Evolutionary conservation across 306 rosid species (phyloP), one percentile per base, ranked within the genome.

Genomic region (Vigna unguiculata): DNA sequence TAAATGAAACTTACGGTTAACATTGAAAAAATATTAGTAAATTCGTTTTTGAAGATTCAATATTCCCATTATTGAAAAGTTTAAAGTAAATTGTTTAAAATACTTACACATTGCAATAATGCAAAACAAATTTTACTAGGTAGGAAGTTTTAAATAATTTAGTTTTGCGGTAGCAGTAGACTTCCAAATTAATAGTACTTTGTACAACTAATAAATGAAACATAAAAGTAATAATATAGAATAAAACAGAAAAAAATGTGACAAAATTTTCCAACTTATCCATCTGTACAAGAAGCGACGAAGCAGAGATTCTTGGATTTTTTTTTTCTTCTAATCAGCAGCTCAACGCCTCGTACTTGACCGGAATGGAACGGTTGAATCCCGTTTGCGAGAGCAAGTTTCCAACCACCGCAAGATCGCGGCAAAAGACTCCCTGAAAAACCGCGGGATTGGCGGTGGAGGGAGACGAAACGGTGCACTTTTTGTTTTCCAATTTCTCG

Each of bases 371-470:
- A 72, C 96, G 90, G 81, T 89, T 92, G 62, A 92, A 81, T 43
- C 96, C 93, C 51, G 24, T 90, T 62, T 89, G 97, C 1, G 97
- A 86, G 15, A 95, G 89, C 83, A 95, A 51, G 75, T 80, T 90
- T 67, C 98, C 97, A 47, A 95, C 98, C 30, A 80, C 90, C 0
- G 97, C 77, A 16, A 92, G 76, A 63, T 95, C 99, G 15, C 97
- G 84, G 88, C 97, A 92, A 77, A 95, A 95, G 55, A 90, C 97
- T 0, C 97, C 97, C 70, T 95, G 97, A 83, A 81, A 90, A 11
- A 81, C 74, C 16, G 89, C 77, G 0, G 83, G 68, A 48, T 80
- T 83, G 0, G 74, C 74, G 5, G 75, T 65, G 2, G 84, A 81
- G 0, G 85, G 74, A 0, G 89, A 62, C 13, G 89, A 67, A 24